phyloP scores from a whole-genome alignment of 805 yeast species.

The Candida oleophila region DNA sequence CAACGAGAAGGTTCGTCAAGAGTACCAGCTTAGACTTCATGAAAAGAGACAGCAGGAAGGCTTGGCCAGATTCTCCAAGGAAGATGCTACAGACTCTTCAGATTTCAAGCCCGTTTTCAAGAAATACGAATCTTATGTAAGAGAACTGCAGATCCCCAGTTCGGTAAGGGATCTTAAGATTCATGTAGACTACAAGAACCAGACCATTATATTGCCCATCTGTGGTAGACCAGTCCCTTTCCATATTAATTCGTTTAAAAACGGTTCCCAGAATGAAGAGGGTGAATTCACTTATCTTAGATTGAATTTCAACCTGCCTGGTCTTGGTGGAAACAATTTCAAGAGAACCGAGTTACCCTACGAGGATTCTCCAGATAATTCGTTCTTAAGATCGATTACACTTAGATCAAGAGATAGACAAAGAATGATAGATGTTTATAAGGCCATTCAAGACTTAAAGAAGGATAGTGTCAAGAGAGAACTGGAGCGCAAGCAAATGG shows the following conservation, averaged over 20 bases:
- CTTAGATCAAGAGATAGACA: conserved; percentile 88
- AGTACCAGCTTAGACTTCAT: conserved; percentile 79
- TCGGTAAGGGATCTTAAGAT: conserved; percentile 80
- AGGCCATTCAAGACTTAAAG: conserved; percentile 87
- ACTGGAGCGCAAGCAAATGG: conserved; percentile 84
- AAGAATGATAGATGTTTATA: conserved; percentile 85
- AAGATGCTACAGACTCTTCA: conserved; percentile 64
- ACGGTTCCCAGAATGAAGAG: conserved; percentile 93
- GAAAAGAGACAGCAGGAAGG: conserved; percentile 87
- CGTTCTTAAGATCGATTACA: conserved; percentile 83
- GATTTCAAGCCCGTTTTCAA: conserved; percentile 76
- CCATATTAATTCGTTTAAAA: conserved; percentile 90
- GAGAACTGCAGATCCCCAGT: conserved; percentile 89
- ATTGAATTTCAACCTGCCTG: conserved; percentile 91
- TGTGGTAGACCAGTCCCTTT: conserved; percentile 97
- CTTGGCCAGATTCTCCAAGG: conserved; percentile 72
- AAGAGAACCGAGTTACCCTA: conserved; percentile 84
- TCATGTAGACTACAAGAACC: conserved; percentile 83
- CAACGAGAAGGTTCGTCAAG: conserved; percentile 77
- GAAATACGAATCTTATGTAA: conserved; percentile 88
- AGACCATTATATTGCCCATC: conserved; percentile 86
- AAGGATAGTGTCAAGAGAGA: conserved; percentile 89
- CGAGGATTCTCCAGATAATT: conserved; percentile 83
- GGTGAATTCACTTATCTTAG: conserved; percentile 92
- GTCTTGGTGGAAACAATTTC: conserved; percentile 67